Evolutionary conservation across 23 red algal species (phyloP).

Genomic region (Gracilaria domingensis): DNA sequence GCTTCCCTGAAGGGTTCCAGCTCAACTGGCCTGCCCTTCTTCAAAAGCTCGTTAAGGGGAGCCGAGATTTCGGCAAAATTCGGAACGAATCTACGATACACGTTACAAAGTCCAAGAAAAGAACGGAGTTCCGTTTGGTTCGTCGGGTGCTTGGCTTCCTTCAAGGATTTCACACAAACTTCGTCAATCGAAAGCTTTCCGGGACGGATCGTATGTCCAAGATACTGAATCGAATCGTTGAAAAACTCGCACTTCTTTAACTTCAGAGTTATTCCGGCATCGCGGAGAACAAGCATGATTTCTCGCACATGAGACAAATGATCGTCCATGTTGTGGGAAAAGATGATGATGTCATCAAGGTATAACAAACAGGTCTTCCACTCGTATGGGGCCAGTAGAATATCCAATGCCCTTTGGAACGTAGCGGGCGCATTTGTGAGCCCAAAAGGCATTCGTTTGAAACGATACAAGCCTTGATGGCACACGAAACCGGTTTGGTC

Average conservation of each 20-base stretch:
- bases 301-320: neutral
- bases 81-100: constrained; percentile 22
- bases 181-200: neutral
- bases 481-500: too few relatives aligned
- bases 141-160: neutral
- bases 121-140: constrained; percentile 24
- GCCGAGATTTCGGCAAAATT: neutral
- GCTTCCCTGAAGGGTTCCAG: neutral
- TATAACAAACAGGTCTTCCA: constrained; percentile 24
- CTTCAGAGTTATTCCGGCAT: constrained; percentile 38
- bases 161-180: neutral
- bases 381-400: neutral
- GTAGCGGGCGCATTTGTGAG: constrained; percentile 52
- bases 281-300: neutral
- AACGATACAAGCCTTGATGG: too few relatives aligned
- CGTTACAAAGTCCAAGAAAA: constrained; percentile 27
- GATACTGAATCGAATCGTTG: constrained; percentile 14
- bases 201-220: constrained; percentile 31
- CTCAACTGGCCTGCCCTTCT: neutral
- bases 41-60: neutral
- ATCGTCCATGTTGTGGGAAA: neutral
- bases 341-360: constrained; percentile 33
- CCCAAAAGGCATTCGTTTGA: constrained; percentile 29
- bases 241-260: constrained; percentile 42
- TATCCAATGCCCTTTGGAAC: constrained; percentile 38